Evolutionary conservation across 2,329 filamentous ascomycete genomes (phyloP).

Genomic region (Fusarium gaditjirri): DNA sequence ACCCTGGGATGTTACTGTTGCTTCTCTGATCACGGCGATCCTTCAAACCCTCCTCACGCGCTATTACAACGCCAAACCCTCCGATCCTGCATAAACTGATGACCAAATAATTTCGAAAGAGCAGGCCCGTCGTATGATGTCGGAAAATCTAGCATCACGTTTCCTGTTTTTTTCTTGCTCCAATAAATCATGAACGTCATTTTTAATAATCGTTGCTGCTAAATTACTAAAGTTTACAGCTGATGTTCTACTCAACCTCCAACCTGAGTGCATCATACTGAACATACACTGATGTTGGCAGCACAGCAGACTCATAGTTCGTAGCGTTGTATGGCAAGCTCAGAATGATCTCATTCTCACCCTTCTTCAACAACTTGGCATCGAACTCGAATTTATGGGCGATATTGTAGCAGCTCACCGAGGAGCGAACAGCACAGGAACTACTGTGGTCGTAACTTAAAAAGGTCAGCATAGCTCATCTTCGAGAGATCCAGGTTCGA

Average conservation of each 20-base stretch:
- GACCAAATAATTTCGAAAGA: neutral
- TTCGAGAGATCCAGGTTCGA: neutral
- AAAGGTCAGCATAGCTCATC: neutral
- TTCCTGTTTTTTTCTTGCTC: conserved; percentile 14
- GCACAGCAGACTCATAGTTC: conserved; percentile 66
- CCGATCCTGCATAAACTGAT: conserved; percentile 19
- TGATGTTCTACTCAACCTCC: conserved; percentile 56
- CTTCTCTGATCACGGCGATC: conserved; percentile 10
- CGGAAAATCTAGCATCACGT: neutral
- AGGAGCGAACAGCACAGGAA: conserved; percentile 70
- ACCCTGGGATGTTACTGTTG: neutral
- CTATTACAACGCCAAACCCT: conserved; percentile 21
- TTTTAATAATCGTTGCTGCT: neutral
- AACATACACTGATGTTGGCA: conserved; percentile 67
- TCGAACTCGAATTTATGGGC: conserved; percentile 69
- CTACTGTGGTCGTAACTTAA: conserved; percentile 44
- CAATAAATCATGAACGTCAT: neutral
- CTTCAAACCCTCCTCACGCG: neutral
- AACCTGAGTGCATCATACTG: conserved; percentile 73
- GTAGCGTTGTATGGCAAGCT: conserved; percentile 69
- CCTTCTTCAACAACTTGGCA: conserved; percentile 57
- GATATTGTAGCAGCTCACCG: conserved; percentile 70
- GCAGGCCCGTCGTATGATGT: conserved; percentile 20
- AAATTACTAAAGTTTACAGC: neutral
- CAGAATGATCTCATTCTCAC: conserved; percentile 65